These are phyloP conservation scores for Aspergillus olivimuriae DNA, from an alignment of 495 filamentous ascomycete species.

Conservation along the genomic window DNA sequence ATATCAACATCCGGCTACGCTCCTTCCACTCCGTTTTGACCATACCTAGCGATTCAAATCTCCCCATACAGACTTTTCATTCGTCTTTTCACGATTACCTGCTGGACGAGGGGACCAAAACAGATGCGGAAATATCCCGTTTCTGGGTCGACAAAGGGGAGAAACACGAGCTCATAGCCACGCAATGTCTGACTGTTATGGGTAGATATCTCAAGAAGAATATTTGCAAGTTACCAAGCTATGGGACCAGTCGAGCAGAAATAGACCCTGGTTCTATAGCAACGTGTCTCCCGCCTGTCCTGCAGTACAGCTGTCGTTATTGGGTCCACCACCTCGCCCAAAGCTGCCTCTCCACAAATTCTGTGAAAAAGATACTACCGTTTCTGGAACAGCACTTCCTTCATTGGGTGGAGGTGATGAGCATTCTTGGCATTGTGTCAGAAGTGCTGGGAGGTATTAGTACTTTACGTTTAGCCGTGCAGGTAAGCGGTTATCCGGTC, in stretches of 20 bases:
- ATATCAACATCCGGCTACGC: slow-evolving; percentile 5
- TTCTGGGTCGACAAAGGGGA: slow-evolving; percentile 23
- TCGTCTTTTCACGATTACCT: slow-evolving; percentile 20
- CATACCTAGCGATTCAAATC: slow-evolving; percentile 15
- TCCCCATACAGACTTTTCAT: slow-evolving; percentile 9
- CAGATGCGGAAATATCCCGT: slow-evolving; percentile 2
- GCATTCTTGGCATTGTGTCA: not conserved
- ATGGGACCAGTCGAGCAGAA: slow-evolving; percentile 14
- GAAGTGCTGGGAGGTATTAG: not conserved
- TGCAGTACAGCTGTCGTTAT: slow-evolving; percentile 36
- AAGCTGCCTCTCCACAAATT: not conserved
- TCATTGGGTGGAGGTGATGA: slow-evolving; percentile 1
- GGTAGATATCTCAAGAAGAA: slow-evolving; percentile 22
- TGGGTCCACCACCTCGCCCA: slow-evolving; percentile 13
- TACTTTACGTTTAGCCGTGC: not conserved
- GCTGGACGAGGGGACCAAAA: slow-evolving; percentile 5
- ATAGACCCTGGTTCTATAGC: slow-evolving; percentile 14
- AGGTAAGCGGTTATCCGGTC: slow-evolving; percentile 19
- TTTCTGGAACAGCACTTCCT: not conserved
- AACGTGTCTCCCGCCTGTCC: slow-evolving; percentile 15
- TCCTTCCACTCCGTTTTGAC: slow-evolving; percentile 15
- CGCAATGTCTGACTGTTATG: slow-evolving; percentile 24
- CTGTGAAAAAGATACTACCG: not conserved
- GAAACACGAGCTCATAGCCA: slow-evolving; percentile 1
- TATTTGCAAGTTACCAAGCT: slow-evolving; percentile 28